A percentile compares a stretch with the other conserved stretches of the same genome.
Evolutionary conservation across 352 stramenopile genomes (phyloP).

Genomic region (Phytopythium boreale): DNA sequence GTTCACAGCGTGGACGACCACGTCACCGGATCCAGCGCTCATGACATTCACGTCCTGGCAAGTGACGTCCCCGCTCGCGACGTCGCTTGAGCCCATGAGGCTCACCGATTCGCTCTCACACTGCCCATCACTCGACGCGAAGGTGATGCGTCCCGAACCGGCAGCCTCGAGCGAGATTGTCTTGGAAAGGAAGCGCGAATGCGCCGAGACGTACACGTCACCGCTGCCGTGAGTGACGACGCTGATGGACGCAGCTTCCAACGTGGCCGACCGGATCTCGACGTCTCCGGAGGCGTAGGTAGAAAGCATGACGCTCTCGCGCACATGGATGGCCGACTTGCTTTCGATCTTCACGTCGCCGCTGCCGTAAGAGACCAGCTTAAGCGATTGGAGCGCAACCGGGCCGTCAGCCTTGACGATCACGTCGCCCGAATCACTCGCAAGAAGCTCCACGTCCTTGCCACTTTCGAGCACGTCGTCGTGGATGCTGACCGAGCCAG

Average conservation of each 20-base stretch:
- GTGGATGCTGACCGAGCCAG: not conserved
- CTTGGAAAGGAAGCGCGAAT: not conserved
- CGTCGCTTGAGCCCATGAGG: not conserved
- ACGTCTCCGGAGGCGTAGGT: not conserved
- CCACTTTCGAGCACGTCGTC: not conserved
- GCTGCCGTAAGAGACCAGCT: not conserved
- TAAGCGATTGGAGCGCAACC: not conserved
- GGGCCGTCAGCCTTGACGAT: not conserved
- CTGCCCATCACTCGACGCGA: not conserved
- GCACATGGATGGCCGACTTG: not conserved
- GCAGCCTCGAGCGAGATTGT: not conserved
- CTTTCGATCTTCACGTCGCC: not conserved
- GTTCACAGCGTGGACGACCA: not conserved
- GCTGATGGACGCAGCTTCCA: not conserved
- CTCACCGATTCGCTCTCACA: not conserved
- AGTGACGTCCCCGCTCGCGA: not conserved
- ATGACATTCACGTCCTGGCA: not conserved
- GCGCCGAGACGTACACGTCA: not conserved
- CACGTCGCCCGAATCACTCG: not conserved
- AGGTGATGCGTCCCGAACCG: not conserved
- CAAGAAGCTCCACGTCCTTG: not conserved
- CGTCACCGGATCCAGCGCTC: not conserved
- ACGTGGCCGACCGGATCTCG: not conserved
- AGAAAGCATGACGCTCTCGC: not conserved
- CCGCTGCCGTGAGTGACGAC: not conserved